Base-by-base conservation (phyloP, 768 basidiomycete genomes). In the Sarcodon aspratus region DNA sequence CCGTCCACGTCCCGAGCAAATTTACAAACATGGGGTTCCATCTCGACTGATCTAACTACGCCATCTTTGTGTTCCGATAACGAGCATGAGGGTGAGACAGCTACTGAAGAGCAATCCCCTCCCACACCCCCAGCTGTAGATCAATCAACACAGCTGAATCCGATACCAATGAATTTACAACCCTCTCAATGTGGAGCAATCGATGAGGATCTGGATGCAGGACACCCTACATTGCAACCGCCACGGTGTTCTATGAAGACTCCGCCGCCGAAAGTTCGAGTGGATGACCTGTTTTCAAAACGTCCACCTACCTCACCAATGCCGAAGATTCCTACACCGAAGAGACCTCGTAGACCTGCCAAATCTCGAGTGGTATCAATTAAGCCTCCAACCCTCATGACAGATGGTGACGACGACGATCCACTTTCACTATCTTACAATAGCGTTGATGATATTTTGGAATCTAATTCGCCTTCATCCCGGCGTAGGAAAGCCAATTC, bases 61-160 rank as follows among this genome's bases (percentile, higher is more conserved):
- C 85, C 85, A 0, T 86, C 84, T 0, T 66, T 88, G 12, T 82
- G 77, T 56, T 87, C 85, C 3, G 85, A 88, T 58, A 81, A 83
- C 50, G 82, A 80, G 36, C 64, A 65, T 45, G 73, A 73, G 12
- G 70, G 61, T 34, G 67, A 76, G 33, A 56, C 55, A 9, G 74
- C 40, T 42, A n/a, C 40, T 27, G 40, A 42, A 13, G 40, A 42
- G 17, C 40, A 27, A 17, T 42, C 27, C 9, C 40, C 40, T 27
- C 17, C 27, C 13, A 42, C 40, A 9, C 40, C 40, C 9, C 40
- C 40, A 8, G 17, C 15, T 42, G 40, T 13, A 15, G 17, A 42
- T 9, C 15, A 42, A 15, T 13, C 40, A 13, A 42, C 40, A 9
- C 40, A 42, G 27, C 40, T 17, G 13, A 15, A 8, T 42, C 9